Percentiles rank a stretch among this genome's conserved stretches.
Evolutionary conservation across 441 rosid genomes (phyloP).

Genomic region (Eutrema salsugineum): DNA sequence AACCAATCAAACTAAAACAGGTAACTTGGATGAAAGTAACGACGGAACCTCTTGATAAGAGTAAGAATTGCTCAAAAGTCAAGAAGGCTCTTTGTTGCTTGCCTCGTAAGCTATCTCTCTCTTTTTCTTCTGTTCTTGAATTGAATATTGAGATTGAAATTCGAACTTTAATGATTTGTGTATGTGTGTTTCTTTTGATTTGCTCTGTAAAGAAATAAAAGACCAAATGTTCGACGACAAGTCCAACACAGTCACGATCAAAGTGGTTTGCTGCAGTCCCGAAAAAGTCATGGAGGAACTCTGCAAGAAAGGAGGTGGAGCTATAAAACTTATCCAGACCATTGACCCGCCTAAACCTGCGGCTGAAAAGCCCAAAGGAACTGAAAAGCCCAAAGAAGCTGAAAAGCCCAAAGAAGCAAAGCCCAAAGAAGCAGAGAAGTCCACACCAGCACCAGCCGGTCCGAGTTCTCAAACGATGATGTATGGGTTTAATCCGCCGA

Average conservation of each 20-base stretch:
- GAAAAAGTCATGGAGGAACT: constrained; percentile 54
- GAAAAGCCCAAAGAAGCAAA: constrained; percentile 24
- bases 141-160: not conserved
- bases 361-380: not conserved
- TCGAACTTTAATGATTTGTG: not conserved
- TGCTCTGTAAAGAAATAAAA: constrained; percentile 38
- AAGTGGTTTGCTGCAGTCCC: constrained; percentile 62
- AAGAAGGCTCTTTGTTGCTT: constrained; percentile 49
- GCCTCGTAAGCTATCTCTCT: constrained; percentile 45
- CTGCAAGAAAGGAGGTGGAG: constrained; percentile 44
- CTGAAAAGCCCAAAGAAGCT: not conserved
- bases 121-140: not conserved
- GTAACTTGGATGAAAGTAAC: constrained; percentile 45
- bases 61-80: constrained; percentile 45
- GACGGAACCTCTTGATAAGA: constrained; percentile 39
- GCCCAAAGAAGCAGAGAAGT: constrained; percentile 24
- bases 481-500: not conserved
- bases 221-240: constrained; percentile 50
- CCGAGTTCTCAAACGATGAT: not conserved
- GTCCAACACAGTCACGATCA: constrained; percentile 48
- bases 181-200: not conserved
- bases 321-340: constrained; percentile 44
- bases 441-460: constrained; percentile 6
- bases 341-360: not conserved
- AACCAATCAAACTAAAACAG: constrained; percentile 17